Conservation (phyloP, 306 rosid genomes). For the Citrullus colocynthis region DNA sequence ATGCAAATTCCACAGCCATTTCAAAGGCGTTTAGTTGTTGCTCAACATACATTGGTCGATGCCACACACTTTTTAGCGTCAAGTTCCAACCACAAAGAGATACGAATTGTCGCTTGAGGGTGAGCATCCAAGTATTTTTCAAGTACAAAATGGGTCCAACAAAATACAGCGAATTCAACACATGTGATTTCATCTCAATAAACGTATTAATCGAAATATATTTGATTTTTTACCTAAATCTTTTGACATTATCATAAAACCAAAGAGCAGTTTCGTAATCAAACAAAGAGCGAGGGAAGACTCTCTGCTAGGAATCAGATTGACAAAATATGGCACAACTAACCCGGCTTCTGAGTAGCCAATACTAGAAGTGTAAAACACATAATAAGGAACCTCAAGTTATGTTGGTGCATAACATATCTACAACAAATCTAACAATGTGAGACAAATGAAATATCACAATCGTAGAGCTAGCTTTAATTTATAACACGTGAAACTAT, state of each 20-base stretch:
- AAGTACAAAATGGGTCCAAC: background rate
- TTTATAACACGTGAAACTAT: too few species aligned
- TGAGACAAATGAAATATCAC: too few species aligned
- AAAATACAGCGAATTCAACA: background rate
- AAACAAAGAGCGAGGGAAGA: background rate
- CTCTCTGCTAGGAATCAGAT: conserved; percentile 1
- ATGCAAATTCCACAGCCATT: background rate
- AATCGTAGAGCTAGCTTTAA: too few species aligned
- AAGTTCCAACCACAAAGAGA: conserved; percentile 59
- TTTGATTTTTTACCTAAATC: conserved; percentile 3
- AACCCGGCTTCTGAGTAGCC: too few species aligned
- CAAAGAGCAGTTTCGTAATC: background rate
- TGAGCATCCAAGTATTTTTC: too few species aligned
- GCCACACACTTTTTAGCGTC: conserved; percentile 27
- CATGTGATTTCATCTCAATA: conserved; percentile 6
- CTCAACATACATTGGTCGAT: conserved; percentile 32
- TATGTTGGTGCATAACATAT: too few species aligned
- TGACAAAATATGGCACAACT: too few species aligned
- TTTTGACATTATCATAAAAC: background rate
- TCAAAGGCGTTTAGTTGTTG: conserved; percentile 40
- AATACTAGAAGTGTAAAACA: conserved; percentile 3
- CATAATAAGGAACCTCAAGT: background rate
- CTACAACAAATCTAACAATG: too few species aligned
- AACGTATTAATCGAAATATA: conserved; percentile 14
- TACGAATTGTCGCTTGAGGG: too few species aligned